Percentiles rank a stretch among this genome's conserved stretches.
These are phyloP conservation scores for Yamagishiella unicocca DNA, from an alignment of 139 green algal species.

Conservation along the genomic window DNA sequence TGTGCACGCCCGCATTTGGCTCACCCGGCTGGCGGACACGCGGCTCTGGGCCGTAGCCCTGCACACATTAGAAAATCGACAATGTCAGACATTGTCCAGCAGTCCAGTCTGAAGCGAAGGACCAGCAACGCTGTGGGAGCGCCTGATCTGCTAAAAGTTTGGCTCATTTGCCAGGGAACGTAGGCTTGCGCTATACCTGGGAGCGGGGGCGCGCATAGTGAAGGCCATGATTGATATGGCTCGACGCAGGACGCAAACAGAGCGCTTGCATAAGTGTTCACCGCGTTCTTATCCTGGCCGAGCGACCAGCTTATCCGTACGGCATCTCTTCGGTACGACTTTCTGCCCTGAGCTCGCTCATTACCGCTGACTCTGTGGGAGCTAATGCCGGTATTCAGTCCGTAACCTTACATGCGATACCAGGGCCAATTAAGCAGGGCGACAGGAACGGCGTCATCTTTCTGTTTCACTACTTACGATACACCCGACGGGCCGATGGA, in stretches of 20 bases:
- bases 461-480: no score
- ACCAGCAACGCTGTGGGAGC: background rate
- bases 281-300: background rate
- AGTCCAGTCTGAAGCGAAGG: background rate
- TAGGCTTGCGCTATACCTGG: slow-evolving; percentile 20
- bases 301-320: background rate
- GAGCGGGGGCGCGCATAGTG: slow-evolving; percentile 42
- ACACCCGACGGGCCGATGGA: no score
- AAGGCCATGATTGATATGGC: slow-evolving; percentile 28
- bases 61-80: background rate
- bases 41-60: slow-evolving; percentile 50
- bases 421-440: no score
- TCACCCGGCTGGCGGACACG: slow-evolving; percentile 43
- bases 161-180: background rate
- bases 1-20: no score
- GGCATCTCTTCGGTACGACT: no score
- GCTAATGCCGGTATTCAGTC: no score
- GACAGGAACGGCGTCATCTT: no score
- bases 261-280: background rate
- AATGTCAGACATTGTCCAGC: background rate
- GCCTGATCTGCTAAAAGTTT: background rate
- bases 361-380: no score
- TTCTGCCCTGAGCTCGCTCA: no score
- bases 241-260: slow-evolving; percentile 20
- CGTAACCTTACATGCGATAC: no score